Percentiles rank a stretch among this genome's conserved stretches.
These are phyloP conservation scores for rapeseed (Brassica napus) DNA, from an alignment of 345 rosid genomes.

Conservation along the genomic window DNA sequence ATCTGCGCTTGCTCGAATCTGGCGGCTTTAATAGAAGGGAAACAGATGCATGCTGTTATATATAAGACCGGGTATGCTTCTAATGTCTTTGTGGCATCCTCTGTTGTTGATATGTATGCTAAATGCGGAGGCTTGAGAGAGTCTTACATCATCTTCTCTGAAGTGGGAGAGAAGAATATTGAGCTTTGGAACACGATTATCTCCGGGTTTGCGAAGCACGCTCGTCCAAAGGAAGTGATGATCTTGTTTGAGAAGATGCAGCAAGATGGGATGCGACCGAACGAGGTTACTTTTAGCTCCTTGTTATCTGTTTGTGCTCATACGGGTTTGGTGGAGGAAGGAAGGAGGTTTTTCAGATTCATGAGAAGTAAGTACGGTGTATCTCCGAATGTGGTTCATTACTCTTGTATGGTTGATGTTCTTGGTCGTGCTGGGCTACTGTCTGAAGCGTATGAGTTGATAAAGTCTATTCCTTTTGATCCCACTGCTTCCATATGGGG, in stretches of 20 bases:
- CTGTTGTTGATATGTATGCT: constrained; percentile 83
- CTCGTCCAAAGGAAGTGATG: constrained; percentile 60
- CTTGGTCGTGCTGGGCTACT: constrained; percentile 66
- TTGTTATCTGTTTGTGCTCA: constrained; percentile 79
- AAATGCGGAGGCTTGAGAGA: constrained; percentile 70
- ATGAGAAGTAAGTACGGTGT: constrained; percentile 56
- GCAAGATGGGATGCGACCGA: constrained; percentile 60
- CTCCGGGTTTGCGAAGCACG: constrained; percentile 74
- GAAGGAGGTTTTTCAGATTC: constrained; percentile 53
- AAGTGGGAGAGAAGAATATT: constrained; percentile 49
- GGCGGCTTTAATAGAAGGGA: constrained; percentile 71
- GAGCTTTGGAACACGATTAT: constrained; percentile 80
- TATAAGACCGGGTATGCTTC: constrained; percentile 60
- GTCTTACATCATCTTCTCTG: constrained; percentile 56
- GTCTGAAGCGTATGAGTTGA: constrained; percentile 62
- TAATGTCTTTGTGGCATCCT: constrained; percentile 58
- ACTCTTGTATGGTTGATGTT: constrained; percentile 89
- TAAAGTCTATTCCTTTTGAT: constrained; percentile 59
- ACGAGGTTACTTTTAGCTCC: constrained; percentile 67
- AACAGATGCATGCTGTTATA: constrained; percentile 64
- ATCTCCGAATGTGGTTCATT: constrained; percentile 62
- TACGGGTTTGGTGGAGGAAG: constrained; percentile 67
- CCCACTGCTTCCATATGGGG: constrained; percentile 84
- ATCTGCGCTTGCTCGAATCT: constrained; percentile 74
- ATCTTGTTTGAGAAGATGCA: constrained; percentile 85